Evolutionary conservation across 2,329 filamentous ascomycete species (phyloP).

Genomic region (Didymella keratinophila): DNA sequence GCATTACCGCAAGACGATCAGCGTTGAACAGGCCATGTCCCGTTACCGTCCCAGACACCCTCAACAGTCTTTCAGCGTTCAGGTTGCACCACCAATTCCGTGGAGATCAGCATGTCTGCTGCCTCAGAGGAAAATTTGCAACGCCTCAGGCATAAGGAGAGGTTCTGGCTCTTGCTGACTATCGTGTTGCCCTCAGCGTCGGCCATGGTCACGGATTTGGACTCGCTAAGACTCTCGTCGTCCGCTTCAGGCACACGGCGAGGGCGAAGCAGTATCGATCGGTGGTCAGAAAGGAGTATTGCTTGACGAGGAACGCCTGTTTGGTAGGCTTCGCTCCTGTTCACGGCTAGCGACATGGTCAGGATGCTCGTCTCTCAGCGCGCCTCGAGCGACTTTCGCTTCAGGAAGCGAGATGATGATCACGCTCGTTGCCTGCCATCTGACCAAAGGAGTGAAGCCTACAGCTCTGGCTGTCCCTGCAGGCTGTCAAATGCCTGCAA

Average conservation of each 20-base stretch:
- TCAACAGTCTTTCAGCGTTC: slow-evolving; percentile 9
- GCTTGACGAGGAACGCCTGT: slow-evolving; percentile 34
- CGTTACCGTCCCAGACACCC: slow-evolving; percentile 28
- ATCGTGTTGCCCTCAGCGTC: slow-evolving; percentile 36
- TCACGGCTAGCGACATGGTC: slow-evolving; percentile 31
- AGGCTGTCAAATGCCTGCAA: slow-evolving; percentile 21
- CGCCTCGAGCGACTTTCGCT: slow-evolving; percentile 17
- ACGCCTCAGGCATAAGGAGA: slow-evolving; percentile 20
- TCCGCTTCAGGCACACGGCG: slow-evolving; percentile 21
- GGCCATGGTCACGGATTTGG: slow-evolving; percentile 33
- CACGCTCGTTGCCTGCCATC: slow-evolving; percentile 29
- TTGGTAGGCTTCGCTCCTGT: slow-evolving; percentile 24
- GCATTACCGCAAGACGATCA: slow-evolving; percentile 27
- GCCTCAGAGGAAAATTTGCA: slow-evolving; percentile 24
- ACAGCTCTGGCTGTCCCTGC: slow-evolving; percentile 15
- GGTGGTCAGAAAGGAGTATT: slow-evolving; percentile 24
- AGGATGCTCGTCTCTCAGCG: slow-evolving; percentile 15
- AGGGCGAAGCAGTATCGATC: slow-evolving; percentile 39
- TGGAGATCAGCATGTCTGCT: slow-evolving; percentile 24
- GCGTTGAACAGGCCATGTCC: slow-evolving; percentile 21
- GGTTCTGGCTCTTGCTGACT: slow-evolving; percentile 17
- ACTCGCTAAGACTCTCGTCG: slow-evolving; percentile 34
- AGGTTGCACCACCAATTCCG: slow-evolving; percentile 10
- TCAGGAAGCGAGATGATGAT: slow-evolving; percentile 37
- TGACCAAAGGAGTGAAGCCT: slow-evolving; percentile 24